phyloP scores from a whole-genome alignment of 495 filamentous ascomycete genomes.

The Aspergillus saccharolyticus region DNA sequence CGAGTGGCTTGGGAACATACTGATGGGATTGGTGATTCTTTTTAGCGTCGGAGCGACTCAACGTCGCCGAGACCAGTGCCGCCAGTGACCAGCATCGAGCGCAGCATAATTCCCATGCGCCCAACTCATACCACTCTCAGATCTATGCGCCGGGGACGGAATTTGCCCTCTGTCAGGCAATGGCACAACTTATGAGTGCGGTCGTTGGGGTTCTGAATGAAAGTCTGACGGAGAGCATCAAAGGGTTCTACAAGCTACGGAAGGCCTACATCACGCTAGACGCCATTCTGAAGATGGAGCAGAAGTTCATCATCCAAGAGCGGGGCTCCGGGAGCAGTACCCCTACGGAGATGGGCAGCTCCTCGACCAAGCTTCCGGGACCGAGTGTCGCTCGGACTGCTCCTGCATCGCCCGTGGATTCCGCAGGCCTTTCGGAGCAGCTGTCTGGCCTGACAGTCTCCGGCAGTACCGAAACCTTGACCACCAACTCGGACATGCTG shows the following conservation, averaged over 20 bases:
- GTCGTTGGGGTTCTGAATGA: slow-evolving; percentile 87
- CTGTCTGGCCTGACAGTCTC: slow-evolving; percentile 31
- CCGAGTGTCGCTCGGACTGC: not conserved
- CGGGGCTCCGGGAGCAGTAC: slow-evolving; percentile 18
- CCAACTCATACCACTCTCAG: slow-evolving; percentile 47
- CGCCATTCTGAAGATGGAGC: slow-evolving; percentile 61
- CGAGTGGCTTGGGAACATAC: not conserved
- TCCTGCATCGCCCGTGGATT: slow-evolving; percentile 8
- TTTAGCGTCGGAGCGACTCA: slow-evolving; percentile 64
- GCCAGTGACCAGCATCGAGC: slow-evolving; percentile 73
- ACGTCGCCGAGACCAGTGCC: slow-evolving; percentile 73
- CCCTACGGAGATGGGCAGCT: slow-evolving; percentile 14
- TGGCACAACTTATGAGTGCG: slow-evolving; percentile 84
- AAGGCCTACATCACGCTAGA: slow-evolving; percentile 86
- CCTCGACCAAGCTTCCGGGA: slow-evolving; percentile 13
- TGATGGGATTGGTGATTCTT: slow-evolving; percentile 14
- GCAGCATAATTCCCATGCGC: slow-evolving; percentile 44
- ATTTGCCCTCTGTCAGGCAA: slow-evolving; percentile 71
- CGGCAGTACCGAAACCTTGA: slow-evolving; percentile 11
- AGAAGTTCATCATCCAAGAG: slow-evolving; percentile 49
- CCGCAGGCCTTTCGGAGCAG: slow-evolving; percentile 23
- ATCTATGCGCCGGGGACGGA: slow-evolving; percentile 83
- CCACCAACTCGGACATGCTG: slow-evolving; percentile 28
- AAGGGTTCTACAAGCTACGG: slow-evolving; percentile 86
- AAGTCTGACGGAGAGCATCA: slow-evolving; percentile 85